Percentiles rank a stretch among this genome's conserved stretches.
phyloP scores from a whole-genome alignment of 495 filamentous ascomycete genomes.

The Xylaria grammica region DNA sequence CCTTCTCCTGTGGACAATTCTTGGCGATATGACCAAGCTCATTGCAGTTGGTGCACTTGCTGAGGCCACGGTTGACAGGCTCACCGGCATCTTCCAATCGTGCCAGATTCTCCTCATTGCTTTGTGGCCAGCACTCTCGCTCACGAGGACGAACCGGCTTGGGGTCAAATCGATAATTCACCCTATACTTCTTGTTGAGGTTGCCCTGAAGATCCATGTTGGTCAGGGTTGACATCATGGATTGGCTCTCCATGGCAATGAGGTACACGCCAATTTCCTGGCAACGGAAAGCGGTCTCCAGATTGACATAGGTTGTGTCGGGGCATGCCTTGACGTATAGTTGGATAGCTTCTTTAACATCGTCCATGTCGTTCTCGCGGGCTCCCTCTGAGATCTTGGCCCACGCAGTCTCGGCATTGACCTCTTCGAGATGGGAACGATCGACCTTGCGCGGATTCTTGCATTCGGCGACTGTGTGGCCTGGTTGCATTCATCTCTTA shows the following conservation, averaged over 20 bases:
- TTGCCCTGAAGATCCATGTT: slow-evolving; percentile 87
- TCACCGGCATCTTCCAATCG: slow-evolving; percentile 77
- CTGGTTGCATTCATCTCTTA: slow-evolving; percentile 41
- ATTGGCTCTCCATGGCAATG: slow-evolving; percentile 74
- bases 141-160: slow-evolving; percentile 69
- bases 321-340: slow-evolving; percentile 77
- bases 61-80: slow-evolving; percentile 66
- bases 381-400: slow-evolving; percentile 65
- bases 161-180: slow-evolving; percentile 68
- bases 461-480: slow-evolving; percentile 71
- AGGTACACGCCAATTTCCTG: slow-evolving; percentile 69
- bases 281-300: slow-evolving; percentile 75
- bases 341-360: slow-evolving; percentile 73
- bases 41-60: slow-evolving; percentile 73
- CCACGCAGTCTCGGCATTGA: slow-evolving; percentile 73
- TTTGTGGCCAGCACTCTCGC: slow-evolving; percentile 66
- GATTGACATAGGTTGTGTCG: slow-evolving; percentile 65
- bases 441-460: slow-evolving; percentile 72
- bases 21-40: slow-evolving; percentile 76
- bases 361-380: slow-evolving; percentile 68
- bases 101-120: slow-evolving; percentile 70
- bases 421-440: slow-evolving; percentile 61
- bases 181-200: slow-evolving; percentile 72
- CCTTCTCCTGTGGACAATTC: slow-evolving; percentile 67
- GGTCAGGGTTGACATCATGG: slow-evolving; percentile 64